Base-by-base conservation (phyloP, 257 asterid genomes). In the Solanum rostratum region DNA sequence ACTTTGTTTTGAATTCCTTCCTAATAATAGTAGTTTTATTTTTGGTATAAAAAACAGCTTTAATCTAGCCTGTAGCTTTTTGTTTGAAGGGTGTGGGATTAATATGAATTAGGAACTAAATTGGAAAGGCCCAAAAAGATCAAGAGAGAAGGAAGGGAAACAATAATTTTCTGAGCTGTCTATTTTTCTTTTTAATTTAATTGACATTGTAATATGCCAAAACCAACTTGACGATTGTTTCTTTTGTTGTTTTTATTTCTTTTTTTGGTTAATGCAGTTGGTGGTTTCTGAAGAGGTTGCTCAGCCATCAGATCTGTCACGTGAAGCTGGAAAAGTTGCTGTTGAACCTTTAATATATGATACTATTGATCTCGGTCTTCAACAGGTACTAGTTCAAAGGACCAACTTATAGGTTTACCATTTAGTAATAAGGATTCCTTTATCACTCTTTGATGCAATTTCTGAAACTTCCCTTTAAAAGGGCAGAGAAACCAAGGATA, bases 351-450 rank as follows among this genome's bases (percentile, higher is more conserved):
- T 80, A 39, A 81, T 62, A 14, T 59, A 19, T 76, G 88, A 52
- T 70, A 55, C 63, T 43, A 57, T 27, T 76, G 66, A 60, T 54
- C 54, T 53, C 55, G 82, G 85, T 80, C 69, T 62, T 86, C 90
- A 74, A 84, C 87, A 86, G 92, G 92, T 90, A 88, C 79, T 66
- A 22, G 50, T 54, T 71, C 70, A 63, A 27, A 39, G 85, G 65
- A 50, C 46, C 5, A 52, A 50, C 63, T 78, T 78, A 27, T 78
- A 50, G 63, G 63, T 78, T 78, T 50, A 18, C 27, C 63, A 78
- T 49, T 27, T 78, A 50, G 27, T 78, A 50, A 49, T 76, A 14
- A 46, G 82, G 13, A 76, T 49, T 78, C 62, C 46, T 76, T 76
- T 16, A 18, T 49, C 46, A 78, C 63, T 78, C 63, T 74, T 46